phyloP scores from a whole-genome alignment of 2,329 filamentous ascomycete species.

The Ceratocystis variospora region DNA sequence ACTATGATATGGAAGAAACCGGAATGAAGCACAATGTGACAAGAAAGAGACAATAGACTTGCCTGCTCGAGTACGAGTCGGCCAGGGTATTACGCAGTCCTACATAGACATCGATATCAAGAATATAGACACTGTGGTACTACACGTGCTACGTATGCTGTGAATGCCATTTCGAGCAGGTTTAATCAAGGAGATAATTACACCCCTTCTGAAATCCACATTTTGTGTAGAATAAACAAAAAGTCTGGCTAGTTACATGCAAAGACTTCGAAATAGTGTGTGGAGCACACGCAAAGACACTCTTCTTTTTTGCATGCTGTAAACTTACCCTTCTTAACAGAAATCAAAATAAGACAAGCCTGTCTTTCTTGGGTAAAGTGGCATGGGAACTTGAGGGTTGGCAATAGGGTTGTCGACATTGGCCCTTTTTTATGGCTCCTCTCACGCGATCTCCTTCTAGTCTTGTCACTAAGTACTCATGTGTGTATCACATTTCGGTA shows the following conservation, averaged over 20 bases:
- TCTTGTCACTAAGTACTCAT: neutral
- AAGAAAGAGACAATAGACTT: neutral
- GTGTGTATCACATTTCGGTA: neutral
- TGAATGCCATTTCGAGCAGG: neutral
- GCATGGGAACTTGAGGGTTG: neutral
- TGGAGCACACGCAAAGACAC: too few species aligned
- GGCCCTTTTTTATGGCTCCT: neutral
- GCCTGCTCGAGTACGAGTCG: neutral
- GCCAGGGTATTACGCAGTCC: neutral
- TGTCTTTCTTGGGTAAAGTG: neutral
- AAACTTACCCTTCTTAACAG: too few species aligned
- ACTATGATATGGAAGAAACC: slow-evolving; percentile 13
- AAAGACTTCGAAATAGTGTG: too few species aligned
- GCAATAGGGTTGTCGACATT: neutral
- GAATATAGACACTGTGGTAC: neutral
- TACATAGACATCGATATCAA: neutral
- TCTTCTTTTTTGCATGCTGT: too few species aligned
- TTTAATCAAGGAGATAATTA: neutral
- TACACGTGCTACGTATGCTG: neutral
- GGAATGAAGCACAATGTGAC: slow-evolving; percentile 2
- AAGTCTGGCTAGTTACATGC: too few species aligned
- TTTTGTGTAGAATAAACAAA: too few species aligned
- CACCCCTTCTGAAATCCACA: neutral
- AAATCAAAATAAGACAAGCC: neutral
- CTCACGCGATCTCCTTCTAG: slow-evolving; percentile 11